Base-by-base conservation (phyloP, 2,329 filamentous ascomycete species). In the Diaporthe velutina region DNA sequence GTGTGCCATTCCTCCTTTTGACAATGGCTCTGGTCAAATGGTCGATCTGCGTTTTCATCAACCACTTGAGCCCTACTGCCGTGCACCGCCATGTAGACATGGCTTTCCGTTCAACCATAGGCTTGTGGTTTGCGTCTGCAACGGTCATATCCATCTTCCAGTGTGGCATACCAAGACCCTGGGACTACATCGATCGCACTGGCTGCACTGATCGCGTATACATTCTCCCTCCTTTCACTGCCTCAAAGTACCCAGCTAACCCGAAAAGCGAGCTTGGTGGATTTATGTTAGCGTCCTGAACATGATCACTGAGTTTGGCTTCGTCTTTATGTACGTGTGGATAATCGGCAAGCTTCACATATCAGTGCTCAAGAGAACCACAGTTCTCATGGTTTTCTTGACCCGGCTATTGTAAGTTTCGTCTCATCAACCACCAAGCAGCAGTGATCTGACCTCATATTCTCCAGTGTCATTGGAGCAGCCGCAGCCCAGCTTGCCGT, bases 1-100 rank as follows among this genome's bases (percentile, higher is more conserved):
- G 68, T 12, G 60, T 30, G 2, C 68, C 68, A 17, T 71, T 71
- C 8, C 40, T 71, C 1, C 17, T 71, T 35, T 9, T 71, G 54
- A 71, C 54, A 2, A 9, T 71, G 9, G 68, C 68, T 38, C 38
- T 71, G 15, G 68, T 71, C 17, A 60, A 71, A 15, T 71, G 68
- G 68, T 71, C 68, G 6, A 71, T 71, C 9, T 71, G 68, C 33
- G 68, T 71, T 7, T 71, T 71, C 22, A 71, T 71, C 40, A 71
- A 38, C 42, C 68, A 71, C 30, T 25, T 71, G 40, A 71, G 68
- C 30, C 68, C 68, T 4, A 71, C 42, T 1, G 38, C 68, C 3
- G 28, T 58, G 3, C 40, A 71, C 40, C 68, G 48, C 30, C 68
- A 58, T 6, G 28, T 71, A 4, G 54, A 71, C 17, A 15, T 60